Evolutionary conservation across 306 rosid genomes (phyloP).

Genomic region (Vicia sativa): DNA sequence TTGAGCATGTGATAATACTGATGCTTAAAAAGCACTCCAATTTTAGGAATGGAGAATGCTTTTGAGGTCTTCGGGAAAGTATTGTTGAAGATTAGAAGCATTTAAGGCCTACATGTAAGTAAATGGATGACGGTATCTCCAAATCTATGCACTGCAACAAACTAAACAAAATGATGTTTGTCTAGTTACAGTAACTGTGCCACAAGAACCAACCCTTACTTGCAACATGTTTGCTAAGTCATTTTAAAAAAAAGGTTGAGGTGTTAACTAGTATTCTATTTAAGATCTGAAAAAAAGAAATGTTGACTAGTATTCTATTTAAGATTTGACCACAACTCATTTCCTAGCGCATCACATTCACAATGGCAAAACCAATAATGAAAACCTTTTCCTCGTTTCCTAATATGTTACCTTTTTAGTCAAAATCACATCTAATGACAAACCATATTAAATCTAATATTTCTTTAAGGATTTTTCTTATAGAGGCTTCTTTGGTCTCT

Average conservation of each 20-base stretch:
- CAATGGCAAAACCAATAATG: too few species aligned
- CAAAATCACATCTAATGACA: too few species aligned
- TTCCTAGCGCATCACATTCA: neutral
- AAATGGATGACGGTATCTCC: too few species aligned
- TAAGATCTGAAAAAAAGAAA: too few species aligned
- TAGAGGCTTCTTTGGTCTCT: neutral
- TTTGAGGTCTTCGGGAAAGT: too few species aligned
- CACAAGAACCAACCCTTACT: slow-evolving; percentile 22
- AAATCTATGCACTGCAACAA: too few species aligned
- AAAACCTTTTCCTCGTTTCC: too few species aligned
- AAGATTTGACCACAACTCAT: slow-evolving; percentile 10
- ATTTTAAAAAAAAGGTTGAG: neutral
- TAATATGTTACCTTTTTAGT: too few species aligned
- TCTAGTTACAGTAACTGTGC: neutral
- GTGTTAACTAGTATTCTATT: neutral
- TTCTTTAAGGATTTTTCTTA: neutral
- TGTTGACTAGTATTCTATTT: neutral
- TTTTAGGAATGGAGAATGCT: too few species aligned
- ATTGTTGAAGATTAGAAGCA: too few species aligned
- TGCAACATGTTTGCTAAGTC: neutral
- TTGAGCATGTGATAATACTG: neutral
- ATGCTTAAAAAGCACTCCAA: slow-evolving; percentile 1
- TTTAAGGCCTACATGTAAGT: too few species aligned
- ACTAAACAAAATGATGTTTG: too few species aligned
- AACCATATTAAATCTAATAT: neutral